These are phyloP conservation scores for Ascocoryne sarcoides DNA, from an alignment of 2,329 filamentous ascomycete species.

Conservation along the genomic window DNA sequence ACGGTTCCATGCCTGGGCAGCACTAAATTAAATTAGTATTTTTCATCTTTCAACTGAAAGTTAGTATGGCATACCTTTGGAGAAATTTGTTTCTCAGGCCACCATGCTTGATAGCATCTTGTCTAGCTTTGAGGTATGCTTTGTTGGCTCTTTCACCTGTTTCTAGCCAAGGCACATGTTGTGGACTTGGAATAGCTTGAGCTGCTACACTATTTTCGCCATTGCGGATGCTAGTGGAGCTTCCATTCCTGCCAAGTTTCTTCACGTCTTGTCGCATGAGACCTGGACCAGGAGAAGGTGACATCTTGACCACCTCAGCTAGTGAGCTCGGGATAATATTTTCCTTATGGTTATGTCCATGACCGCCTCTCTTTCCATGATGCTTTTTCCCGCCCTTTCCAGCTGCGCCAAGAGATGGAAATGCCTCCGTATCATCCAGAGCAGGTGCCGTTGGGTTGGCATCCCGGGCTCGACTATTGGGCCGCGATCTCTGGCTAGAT, in stretches of 20 bases:
- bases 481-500: conserved; percentile 69
- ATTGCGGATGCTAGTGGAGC: conserved; percentile 52
- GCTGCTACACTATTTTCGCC: conserved; percentile 75
- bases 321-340: conserved; percentile 65
- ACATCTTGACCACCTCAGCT: conserved; percentile 93
- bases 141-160: conserved; percentile 87
- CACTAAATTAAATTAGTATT: conserved; percentile 44
- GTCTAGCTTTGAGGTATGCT: conserved; percentile 86
- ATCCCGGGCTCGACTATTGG: conserved; percentile 64
- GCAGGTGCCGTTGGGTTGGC: conserved; percentile 56
- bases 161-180: conserved; percentile 93
- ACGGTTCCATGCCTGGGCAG: conserved; percentile 96
- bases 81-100: conserved; percentile 94
- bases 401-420: conserved; percentile 77
- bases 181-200: conserved; percentile 75
- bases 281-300: conserved; percentile 67
- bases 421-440: conserved; percentile 91
- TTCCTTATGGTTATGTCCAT: conserved; percentile 63
- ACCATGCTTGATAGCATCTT: conserved; percentile 95
- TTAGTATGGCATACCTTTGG: conserved; percentile 57
- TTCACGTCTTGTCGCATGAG: conserved; percentile 51
- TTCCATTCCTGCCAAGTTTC: conserved; percentile 54
- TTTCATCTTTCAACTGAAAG: background rate
- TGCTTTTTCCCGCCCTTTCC: conserved; percentile 80
- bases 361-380: conserved; percentile 81